Evolutionary conservation across 352 stramenopile genomes (phyloP).

Genomic region (Blastocystis sp.): DNA sequence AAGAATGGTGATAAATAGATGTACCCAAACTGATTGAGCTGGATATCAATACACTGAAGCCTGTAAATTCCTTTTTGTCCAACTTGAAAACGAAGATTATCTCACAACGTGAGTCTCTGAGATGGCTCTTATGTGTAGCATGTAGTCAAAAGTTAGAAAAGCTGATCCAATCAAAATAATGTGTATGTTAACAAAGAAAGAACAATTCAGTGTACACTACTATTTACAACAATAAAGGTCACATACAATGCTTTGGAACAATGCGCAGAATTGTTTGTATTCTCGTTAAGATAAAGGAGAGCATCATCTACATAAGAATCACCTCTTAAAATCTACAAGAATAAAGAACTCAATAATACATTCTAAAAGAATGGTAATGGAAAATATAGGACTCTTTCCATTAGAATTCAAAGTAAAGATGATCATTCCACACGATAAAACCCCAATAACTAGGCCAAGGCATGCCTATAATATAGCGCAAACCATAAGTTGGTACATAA

Average conservation of each 20-base stretch:
- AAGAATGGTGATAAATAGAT: background rate
- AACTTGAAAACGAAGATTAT: background rate
- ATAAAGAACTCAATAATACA: background rate
- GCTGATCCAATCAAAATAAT: background rate
- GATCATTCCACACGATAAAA: background rate
- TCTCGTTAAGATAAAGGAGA: background rate
- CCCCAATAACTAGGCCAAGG: background rate
- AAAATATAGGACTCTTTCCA: background rate
- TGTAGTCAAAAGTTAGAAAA: background rate
- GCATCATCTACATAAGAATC: background rate
- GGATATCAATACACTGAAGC: background rate
- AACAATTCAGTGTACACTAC: slow-evolving; percentile 60
- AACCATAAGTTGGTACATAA: background rate
- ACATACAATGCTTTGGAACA: slow-evolving; percentile 10
- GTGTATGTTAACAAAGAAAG: slow-evolving; percentile 5
- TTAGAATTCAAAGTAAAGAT: background rate
- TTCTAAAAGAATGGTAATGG: slow-evolving; percentile 6
- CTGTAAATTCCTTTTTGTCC: background rate
- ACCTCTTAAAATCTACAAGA: background rate
- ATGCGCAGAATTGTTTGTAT: slow-evolving; percentile 50
- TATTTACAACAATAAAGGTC: background rate
- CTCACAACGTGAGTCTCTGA: background rate
- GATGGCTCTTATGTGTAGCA: background rate
- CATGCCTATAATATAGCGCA: background rate
- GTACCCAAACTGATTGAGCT: background rate